Base-by-base conservation (phyloP, 2,329 filamentous ascomycete species). In the Sordariomycetes sp. region DNA sequence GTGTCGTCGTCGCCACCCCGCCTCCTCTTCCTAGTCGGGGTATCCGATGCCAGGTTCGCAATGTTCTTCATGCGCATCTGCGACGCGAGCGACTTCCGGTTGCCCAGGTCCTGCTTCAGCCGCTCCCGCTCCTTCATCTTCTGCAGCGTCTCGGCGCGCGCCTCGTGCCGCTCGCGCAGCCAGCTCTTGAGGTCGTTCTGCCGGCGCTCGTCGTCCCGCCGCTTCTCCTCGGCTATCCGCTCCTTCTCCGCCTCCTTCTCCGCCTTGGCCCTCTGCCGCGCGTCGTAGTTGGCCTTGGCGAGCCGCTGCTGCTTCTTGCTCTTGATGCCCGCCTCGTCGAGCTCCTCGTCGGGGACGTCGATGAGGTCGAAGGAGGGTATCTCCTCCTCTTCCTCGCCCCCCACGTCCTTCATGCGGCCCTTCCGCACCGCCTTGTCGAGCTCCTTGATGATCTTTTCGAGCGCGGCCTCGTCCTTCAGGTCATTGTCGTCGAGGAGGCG, bases 41-140 rank as follows among this genome's bases (percentile, higher is more conserved):
- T 85, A 69, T 99, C 94, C 0, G 92, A 91, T 2, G 94, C 94
- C 1, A 99, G 84, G 66, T 96, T 96, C 59, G 94, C 94, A 59
- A 99, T 90, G 55, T 86, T 92, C 74, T 97, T 97, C 94, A 99
- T 99, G 61, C 94, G 88, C 72, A 95, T 95, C 70, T 97, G 92
- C 58, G 88, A 94, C 10, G 94, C 94, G 22, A 96, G 83, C 0
- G 91, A 96, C 70, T 99, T 99, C 66, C 94, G 88, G 71, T 97
- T 97, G 58, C 92, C 91, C 1, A 96, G 81, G 66, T 99, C 94
- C 51, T 90, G 89, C 73, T 96, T 96, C 60, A 96, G 80, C 20
- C 91, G 84, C 65, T 97, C 90, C 56, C 90, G 86, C 63, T 97
- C 92, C 70, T 95, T 96, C 70, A 99, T 95, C 70, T 84, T 90